phyloP scores from a whole-genome alignment of 805 yeast species.

The Myxozyma mucilagina region DNA sequence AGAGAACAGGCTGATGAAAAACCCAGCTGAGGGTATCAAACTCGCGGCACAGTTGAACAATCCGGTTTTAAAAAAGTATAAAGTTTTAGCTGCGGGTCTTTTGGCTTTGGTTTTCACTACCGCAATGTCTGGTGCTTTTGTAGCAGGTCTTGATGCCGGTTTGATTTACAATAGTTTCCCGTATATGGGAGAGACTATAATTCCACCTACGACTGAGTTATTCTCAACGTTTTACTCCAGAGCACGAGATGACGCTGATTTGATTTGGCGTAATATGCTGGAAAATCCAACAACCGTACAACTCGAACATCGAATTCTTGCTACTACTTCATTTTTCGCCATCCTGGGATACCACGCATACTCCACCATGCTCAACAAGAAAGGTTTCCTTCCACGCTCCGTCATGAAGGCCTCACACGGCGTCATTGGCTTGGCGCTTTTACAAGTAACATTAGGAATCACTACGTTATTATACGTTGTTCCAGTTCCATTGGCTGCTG shows the following conservation, averaged over 20 bases:
- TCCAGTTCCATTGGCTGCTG: constrained; percentile 89
- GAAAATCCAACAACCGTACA: constrained; percentile 98
- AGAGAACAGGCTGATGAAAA: constrained; percentile 66
- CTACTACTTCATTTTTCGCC: constrained; percentile 73
- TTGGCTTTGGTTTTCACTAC: constrained; percentile 76
- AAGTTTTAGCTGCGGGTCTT: constrained; percentile 56
- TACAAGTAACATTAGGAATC: constrained; percentile 87
- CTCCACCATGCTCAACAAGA: constrained; percentile 12
- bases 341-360: constrained; percentile 53
- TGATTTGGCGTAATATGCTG: constrained; percentile 86
- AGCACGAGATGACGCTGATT: constrained; percentile 64
- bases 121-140: constrained; percentile 97
- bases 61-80: constrained; percentile 58
- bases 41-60: constrained; percentile 57
- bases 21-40: constrained; percentile 59
- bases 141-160: constrained; percentile 98
- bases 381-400: constrained; percentile 52
- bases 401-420: constrained; percentile 61
- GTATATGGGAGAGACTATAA: constrained; percentile 76
- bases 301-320: constrained; percentile 82
- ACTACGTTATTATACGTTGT: constrained; percentile 82
- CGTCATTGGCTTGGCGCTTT: constrained; percentile 77
- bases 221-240: constrained; percentile 74
- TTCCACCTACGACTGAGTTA: constrained; percentile 77
- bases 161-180: constrained; percentile 95